These are phyloP conservation scores for Zalerion maritima DNA, from an alignment of 495 filamentous ascomycete species.

Conservation along the genomic window DNA sequence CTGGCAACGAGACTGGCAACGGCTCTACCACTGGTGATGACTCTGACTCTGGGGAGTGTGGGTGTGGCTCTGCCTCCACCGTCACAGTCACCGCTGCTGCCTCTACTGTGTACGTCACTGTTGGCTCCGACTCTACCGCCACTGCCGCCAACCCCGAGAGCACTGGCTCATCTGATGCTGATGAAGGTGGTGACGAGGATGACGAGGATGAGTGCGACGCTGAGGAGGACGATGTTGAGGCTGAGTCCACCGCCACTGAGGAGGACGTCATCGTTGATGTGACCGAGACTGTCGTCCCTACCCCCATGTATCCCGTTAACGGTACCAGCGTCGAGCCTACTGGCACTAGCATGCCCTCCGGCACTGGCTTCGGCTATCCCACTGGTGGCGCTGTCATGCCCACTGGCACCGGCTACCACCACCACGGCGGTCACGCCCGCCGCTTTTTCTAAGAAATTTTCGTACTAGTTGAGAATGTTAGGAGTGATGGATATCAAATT, in stretches of 20 bases:
- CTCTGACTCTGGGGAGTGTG: slow-evolving; percentile 10
- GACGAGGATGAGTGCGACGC: slow-evolving; percentile 16
- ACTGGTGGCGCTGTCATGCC: too few relatives aligned
- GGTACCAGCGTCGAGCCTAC: slow-evolving; percentile 9
- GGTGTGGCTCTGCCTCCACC: slow-evolving; percentile 19
- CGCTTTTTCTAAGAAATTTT: too few relatives aligned
- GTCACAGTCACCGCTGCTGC: slow-evolving; percentile 20
- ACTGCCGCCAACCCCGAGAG: slow-evolving; percentile 3
- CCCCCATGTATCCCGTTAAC: slow-evolving; percentile 18
- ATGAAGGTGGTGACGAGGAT: slow-evolving; percentile 5
- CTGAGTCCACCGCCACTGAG: slow-evolving; percentile 10
- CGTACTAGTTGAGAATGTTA: too few relatives aligned
- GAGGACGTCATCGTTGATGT: too few relatives aligned
- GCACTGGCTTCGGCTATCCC: too few relatives aligned
- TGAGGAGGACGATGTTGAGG: slow-evolving; percentile 15
- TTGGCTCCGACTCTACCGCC: slow-evolving; percentile 8
- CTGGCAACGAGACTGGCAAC: slow-evolving; percentile 6
- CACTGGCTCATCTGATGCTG: slow-evolving; percentile 7
- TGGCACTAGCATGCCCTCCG: slow-evolving; percentile 4
- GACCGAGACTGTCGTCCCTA: slow-evolving; percentile 14
- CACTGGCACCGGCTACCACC: too few relatives aligned
- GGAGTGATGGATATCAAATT: too few relatives aligned
- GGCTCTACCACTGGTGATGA: slow-evolving; percentile 9
- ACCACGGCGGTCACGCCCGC: too few relatives aligned
- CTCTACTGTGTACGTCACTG: slow-evolving; percentile 30